Conservation (phyloP, 805 yeast genomes). For the Suhomyces vadensis region DNA sequence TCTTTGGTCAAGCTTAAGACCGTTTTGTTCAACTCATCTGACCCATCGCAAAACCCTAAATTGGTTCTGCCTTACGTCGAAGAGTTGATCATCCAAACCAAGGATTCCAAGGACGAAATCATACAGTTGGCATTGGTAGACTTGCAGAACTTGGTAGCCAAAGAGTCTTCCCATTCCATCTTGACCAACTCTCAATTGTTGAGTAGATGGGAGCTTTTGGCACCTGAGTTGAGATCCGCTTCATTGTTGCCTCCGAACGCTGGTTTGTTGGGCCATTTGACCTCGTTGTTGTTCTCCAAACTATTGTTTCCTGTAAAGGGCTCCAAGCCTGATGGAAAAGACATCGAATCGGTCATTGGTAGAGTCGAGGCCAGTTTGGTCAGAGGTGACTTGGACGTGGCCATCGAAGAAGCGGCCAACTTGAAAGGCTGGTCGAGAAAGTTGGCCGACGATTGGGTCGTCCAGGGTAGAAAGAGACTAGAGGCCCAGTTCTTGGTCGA, state of each 20-base stretch:
- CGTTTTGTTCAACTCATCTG: slow-evolving; percentile 22
- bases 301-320: slow-evolving; percentile 80
- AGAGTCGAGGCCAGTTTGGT: slow-evolving; percentile 75
- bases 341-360: slow-evolving; percentile 85
- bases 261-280: slow-evolving; percentile 87
- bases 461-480: slow-evolving; percentile 83
- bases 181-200: slow-evolving; percentile 76
- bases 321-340: slow-evolving; percentile 68
- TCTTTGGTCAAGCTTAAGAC: slow-evolving; percentile 36
- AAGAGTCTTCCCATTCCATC: slow-evolving; percentile 51
- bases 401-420: slow-evolving; percentile 88
- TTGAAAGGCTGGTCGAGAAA: slow-evolving; percentile 92
- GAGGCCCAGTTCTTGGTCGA: slow-evolving; percentile 82
- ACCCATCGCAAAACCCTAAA: slow-evolving; percentile 25
- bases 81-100: slow-evolving; percentile 23
- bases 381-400: slow-evolving; percentile 77
- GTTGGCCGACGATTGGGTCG: slow-evolving; percentile 89
- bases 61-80: slow-evolving; percentile 42
- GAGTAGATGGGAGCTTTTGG: slow-evolving; percentile 75
- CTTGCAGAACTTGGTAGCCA: slow-evolving; percentile 35
- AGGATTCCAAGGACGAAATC: slow-evolving; percentile 33
- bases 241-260: slow-evolving; percentile 93
- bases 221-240: slow-evolving; percentile 85
- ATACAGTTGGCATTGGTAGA: slow-evolving; percentile 32
- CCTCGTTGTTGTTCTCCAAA: slow-evolving; percentile 75